Base-by-base conservation (phyloP, 345 rosid genomes). In the Chamaenerion angustifolium region DNA sequence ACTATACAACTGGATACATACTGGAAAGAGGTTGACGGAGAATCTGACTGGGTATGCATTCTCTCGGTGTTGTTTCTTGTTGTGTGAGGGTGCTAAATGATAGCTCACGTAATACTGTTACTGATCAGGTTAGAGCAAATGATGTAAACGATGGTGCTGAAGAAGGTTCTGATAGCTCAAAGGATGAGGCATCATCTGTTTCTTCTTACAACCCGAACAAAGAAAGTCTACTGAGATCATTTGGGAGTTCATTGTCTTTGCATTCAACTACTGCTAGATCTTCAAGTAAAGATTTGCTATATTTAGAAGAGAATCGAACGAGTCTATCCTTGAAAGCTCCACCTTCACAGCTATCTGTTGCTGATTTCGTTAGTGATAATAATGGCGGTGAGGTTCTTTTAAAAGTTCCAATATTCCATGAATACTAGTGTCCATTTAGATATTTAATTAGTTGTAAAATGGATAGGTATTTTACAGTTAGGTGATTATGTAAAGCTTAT, bases 1-100 rank as follows among this genome's bases (percentile, higher is more conserved):
- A 74, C 89, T 55, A 64, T 80, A 64, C 93, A 76, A 57, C 57
- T 77, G 63, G 93, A 87, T 68, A 49, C 84, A 58, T 78, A 73
- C 53, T 84, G 98, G 93, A 92, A 80, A 80, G 93, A 71, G 74
- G 77, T 74, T 80, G 95, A 80, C 77, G 96, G 96, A 62, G 96
- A 87, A 49, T 82, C 96, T 44, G 98, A 87, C 69, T 92, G 96
- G 98, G 96, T 92, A 76, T 59, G 73, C 12, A 51, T 46, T 69
- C 62, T 46, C 21, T 27, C 16, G 25, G 9, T 21, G 25, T 2
- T 21, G 25, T 21, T 43, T 35, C 17, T 31, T 31, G 1, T 31
- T 8, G 3, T 31, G 1, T 1, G 10, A 31, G 37, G 0, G 37
- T 5, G 18, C 8, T 21, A 51, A 52, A 31, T 18, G 16, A 17